phyloP scores from a whole-genome alignment of 768 basidiomycete genomes.

The Mrakia gelida region DNA sequence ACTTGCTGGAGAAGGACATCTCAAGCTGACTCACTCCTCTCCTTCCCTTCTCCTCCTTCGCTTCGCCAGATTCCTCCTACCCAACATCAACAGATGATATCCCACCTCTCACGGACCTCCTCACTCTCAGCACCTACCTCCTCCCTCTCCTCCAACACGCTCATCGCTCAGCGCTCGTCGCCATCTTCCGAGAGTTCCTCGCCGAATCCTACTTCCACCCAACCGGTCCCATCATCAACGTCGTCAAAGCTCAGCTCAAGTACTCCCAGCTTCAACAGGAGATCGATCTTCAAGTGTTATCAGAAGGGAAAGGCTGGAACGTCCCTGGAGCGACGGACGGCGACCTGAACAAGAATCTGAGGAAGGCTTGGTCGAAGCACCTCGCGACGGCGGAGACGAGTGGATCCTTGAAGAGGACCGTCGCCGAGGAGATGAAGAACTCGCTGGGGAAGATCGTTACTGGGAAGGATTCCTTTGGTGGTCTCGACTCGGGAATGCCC shows the following conservation, averaged over 20 bases:
- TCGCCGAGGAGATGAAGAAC: constrained; percentile 10
- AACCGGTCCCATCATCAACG: not conserved
- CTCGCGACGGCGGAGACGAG: not conserved
- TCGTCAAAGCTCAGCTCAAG: not conserved
- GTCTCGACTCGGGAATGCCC: not conserved
- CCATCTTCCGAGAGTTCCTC: constrained; percentile 10
- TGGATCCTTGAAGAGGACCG: not conserved
- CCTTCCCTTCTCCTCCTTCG: not conserved
- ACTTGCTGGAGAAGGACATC: not conserved
- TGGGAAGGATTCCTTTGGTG: not conserved
- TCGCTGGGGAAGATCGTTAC: not conserved
- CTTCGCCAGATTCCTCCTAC: not conserved
- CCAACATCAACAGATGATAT: not conserved
- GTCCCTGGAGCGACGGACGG: not conserved
- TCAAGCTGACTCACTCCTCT: not conserved
- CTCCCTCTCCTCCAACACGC: constrained; percentile 7
- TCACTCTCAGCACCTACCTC: constrained; percentile 14
- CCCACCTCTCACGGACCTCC: not conserved
- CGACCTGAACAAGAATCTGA: not conserved
- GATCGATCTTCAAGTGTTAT: not conserved
- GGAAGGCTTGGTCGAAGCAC: constrained; percentile 11
- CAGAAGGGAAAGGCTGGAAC: not conserved
- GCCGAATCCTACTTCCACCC: constrained; percentile 3
- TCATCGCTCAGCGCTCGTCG: not conserved
- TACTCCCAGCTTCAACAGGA: not conserved